Base-by-base conservation (phyloP, 257 asterid species). In the Nicotiana attenuata region DNA sequence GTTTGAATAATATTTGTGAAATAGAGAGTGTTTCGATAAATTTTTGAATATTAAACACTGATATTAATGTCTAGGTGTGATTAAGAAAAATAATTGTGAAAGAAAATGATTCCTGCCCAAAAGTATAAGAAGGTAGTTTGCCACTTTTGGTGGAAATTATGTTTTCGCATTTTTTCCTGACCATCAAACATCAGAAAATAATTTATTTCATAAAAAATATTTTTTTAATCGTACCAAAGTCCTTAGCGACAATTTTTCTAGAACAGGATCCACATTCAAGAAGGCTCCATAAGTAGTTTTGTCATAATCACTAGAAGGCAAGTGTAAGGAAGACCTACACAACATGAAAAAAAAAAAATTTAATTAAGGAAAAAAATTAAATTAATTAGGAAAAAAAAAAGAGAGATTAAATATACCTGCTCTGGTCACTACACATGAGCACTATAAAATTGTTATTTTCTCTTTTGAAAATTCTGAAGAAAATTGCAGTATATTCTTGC, bases 371-470 rank as follows among this genome's bases (percentile, higher is more conserved):
- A 2, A 11, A 65, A 9, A 65, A 16, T 41, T 8, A 41, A 0
- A 41, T 2, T 10, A 1, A 26, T 3, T 11, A 41, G 50, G 8
- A 41, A 41, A 7, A 47, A 10, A 38, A 15, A 24, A 28, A 67
- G 8, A 33, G 35, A 45, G 7, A 41, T 64, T 1, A 13, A 9
- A 3, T 29, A 50, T 7, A 88, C 91, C 87, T 86, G 87, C 81
- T 86, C 50, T 83, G 91, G 1, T 86, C 91, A 45, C 88, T 88
- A 80, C 91, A 86, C 86, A 88, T 85, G 24, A 88, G 89, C 19
- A 86, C 89, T 45, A 79, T 84, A 53, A 77, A 85, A 8, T 81
- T 83, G 82, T 84, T 35, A 5, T 60, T 10, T 5, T 33, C 38
- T 8, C 61, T 66, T 79, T 13, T 81, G 81, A 88, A 88, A 75